Base-by-base conservation (phyloP, 164 flowering plant genomes). In the Piper betle region DNA sequence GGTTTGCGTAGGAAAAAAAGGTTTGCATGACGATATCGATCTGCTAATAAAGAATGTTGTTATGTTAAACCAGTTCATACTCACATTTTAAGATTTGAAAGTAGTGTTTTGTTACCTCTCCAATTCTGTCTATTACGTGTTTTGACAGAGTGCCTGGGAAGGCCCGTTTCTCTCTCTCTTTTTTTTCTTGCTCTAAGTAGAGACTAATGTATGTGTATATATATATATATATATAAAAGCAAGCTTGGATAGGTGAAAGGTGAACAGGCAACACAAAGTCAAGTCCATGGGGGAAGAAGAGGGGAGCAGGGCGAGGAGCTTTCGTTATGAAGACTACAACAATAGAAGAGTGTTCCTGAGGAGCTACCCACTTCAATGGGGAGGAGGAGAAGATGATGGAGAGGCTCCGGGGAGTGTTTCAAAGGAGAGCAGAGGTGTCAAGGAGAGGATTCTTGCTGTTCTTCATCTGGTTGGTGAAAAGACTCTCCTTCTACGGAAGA, bases 321-420 rank as follows among this genome's bases (percentile, higher is more conserved):
- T 77, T 43, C 77, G 78, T 17, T 2, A 75, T 19, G 78, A 80
- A 68, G 79, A 78, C 72, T 80, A 80, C 74, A 72, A 64, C 63
- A 80, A 57, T 58, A 66, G 82, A 59, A 71, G 80, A 57, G 78
- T 64, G 60, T 80, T 80, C 75, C 41, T 80, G 63, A 76, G 78
- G 65, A 82, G 86, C 74, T 80, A 82, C 61, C 83, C 86, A 53
- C 82, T 82, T 65, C 71, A 72, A 3, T 73, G 76, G 76, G 77
- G 63, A 63, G 68, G 38, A 53, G 78, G 68, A 37, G 77, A 60
- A n/a, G 67, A 62, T 13, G 58, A 42, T 52, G 54, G 39, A 18
- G 64, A 61, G 11, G 63, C 37, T 2, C 37, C 12, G 5, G 33
- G 1, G 33, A 25, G 37, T 6, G 54, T n/a, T 15, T 37, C 11